These are phyloP conservation scores for Sporothrix dimorphospora DNA, from an alignment of 2,329 filamentous ascomycete species.

Conservation along the genomic window DNA sequence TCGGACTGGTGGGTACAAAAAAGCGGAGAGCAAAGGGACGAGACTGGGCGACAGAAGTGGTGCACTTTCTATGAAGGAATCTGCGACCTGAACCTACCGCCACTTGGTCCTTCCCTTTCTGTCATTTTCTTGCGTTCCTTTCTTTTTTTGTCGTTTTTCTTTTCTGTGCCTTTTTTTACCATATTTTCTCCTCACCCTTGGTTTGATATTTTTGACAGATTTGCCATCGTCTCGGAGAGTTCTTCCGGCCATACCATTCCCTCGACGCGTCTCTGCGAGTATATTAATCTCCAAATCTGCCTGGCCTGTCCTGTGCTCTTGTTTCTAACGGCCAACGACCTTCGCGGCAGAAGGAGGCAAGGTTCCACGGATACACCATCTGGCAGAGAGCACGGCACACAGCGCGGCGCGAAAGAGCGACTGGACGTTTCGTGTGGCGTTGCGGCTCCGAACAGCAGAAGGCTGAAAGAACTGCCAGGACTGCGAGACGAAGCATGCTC, in stretches of 20 bases:
- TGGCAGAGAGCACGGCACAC: not conserved
- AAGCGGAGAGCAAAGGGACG: slow-evolving; percentile 16
- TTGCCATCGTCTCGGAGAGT: not conserved
- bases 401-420: slow-evolving; percentile 7
- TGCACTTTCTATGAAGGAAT: slow-evolving; percentile 13
- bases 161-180: not conserved
- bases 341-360: not conserved
- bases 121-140: not conserved
- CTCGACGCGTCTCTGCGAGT: not conserved
- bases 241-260: not conserved
- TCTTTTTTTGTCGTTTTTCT: not conserved
- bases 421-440: slow-evolving; percentile 20
- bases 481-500: not conserved
- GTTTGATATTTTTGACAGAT: not conserved
- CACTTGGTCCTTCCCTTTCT: slow-evolving; percentile 6
- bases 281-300: not conserved
- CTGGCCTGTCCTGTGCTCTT: not conserved
- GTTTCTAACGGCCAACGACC: not conserved
- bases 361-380: slow-evolving; percentile 6
- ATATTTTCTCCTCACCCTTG: not conserved
- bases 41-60: slow-evolving; percentile 2
- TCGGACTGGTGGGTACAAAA: slow-evolving; percentile 5
- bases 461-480: not conserved
- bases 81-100: not conserved
- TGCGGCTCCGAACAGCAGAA: not conserved